Evolutionary conservation across 139 green algal genomes (phyloP).

Genomic region (Tetratostichococcus sp.): DNA sequence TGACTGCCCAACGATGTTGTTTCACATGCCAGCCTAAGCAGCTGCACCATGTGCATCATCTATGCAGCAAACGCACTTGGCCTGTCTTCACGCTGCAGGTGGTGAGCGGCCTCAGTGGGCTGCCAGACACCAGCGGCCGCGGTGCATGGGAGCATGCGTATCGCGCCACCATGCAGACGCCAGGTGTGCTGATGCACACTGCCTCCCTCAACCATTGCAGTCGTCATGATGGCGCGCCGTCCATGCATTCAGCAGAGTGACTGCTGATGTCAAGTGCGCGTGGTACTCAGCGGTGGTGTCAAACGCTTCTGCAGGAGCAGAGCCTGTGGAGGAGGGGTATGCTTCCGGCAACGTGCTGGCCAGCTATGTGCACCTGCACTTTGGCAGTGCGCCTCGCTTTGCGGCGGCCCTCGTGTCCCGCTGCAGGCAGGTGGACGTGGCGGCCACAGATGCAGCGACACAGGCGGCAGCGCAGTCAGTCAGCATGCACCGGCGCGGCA

Average conservation of each 20-base stretch:
- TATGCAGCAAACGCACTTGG: too few relatives aligned
- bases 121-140: background rate
- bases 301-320: background rate
- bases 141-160: conserved; percentile 32
- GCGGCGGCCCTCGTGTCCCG: conserved; percentile 49
- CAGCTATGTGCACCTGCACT: conserved; percentile 86
- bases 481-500: background rate
- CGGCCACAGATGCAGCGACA: conserved; percentile 7
- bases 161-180: conserved; percentile 11
- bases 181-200: background rate
- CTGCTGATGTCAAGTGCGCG: too few relatives aligned
- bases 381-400: conserved; percentile 54
- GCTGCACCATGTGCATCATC: too few relatives aligned
- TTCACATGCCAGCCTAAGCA: too few relatives aligned
- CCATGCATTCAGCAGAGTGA: too few relatives aligned
- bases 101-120: background rate
- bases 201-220: too few relatives aligned
- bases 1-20: too few relatives aligned
- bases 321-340: conserved; percentile 53
- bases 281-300: too few relatives aligned
- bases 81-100: background rate
- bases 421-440: conserved; percentile 58
- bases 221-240: too few relatives aligned
- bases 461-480: conserved; percentile 15
- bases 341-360: conserved; percentile 61